Percentiles rank a stretch among this genome's conserved stretches.
These are phyloP conservation scores for Maudiozyma saulgeensis DNA, from an alignment of 805 yeast species.

Conservation along the genomic window DNA sequence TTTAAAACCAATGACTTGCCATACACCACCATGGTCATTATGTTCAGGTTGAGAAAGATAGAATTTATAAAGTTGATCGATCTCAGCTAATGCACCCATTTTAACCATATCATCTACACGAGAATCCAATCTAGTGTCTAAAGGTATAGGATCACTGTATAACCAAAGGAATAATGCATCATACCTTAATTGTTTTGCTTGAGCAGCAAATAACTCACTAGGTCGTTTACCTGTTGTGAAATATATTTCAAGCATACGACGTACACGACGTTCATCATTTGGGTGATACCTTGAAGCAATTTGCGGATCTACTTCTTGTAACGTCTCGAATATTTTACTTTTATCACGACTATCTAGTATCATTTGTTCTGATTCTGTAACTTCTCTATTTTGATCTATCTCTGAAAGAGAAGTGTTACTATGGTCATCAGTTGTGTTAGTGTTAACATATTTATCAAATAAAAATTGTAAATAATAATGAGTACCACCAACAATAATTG, in stretches of 20 bases:
- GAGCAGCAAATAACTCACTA: constrained; percentile 60
- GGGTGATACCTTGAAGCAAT: constrained; percentile 85
- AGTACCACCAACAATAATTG: constrained; percentile 92
- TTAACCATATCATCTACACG: constrained; percentile 80
- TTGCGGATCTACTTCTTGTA: constrained; percentile 53
- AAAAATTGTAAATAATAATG: constrained; percentile 83
- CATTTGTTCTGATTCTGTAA: background rate
- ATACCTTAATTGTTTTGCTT: constrained; percentile 47
- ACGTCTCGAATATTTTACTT: constrained; percentile 30
- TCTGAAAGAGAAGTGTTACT: background rate
- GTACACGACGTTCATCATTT: constrained; percentile 68
- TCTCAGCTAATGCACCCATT: constrained; percentile 61
- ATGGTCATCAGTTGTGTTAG: constrained; percentile 2
- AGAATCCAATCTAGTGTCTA: constrained; percentile 56
- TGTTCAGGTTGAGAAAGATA: constrained; percentile 28
- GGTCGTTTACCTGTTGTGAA: constrained; percentile 58
- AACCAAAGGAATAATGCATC: constrained; percentile 75
- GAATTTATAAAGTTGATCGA: constrained; percentile 45
- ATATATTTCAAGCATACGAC: constrained; percentile 74
- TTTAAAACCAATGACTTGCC: constrained; percentile 93
- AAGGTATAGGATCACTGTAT: constrained; percentile 48
- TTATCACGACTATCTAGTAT: constrained; percentile 23
- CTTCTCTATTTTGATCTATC: background rate
- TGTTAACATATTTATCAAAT: constrained; percentile 46
- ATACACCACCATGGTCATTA: constrained; percentile 55